Evolutionary conservation across 768 basidiomycete genomes (phyloP), one percentile per base, ranked within the genome.

Genomic region (Tremella yokohamensis): DNA sequence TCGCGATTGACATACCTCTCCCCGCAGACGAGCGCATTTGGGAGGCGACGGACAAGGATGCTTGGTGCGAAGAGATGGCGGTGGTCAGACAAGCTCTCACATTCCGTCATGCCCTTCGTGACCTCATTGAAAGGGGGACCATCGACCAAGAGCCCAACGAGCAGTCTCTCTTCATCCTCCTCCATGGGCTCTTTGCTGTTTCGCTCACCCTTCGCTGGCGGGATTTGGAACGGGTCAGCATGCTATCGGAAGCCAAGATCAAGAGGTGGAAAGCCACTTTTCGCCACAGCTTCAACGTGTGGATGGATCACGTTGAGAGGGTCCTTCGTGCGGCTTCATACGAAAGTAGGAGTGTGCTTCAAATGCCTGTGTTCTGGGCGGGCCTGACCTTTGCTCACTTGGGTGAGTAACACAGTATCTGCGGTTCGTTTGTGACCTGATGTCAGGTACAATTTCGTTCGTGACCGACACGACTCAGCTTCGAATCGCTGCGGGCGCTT

Each of bases 401-500:
- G 15, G 51, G 51, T 52, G 29, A 39, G 51, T n/a, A 3, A 18
- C 22, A 4, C n/a, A 29, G 20, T 16, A 4, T 24, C n/a, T 8
- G 3, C 20, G 7, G 6, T 50, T 22, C 49, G 26, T 16, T 6
- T 6, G n/a, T 8, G n/a, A 20, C 8, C 26, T 34, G 29, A 34
- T 11, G 8, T 12, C 38, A 52, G 51, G 51, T 13, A 52, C 51
- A 4, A 52, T 52, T 3, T 52, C 24, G 18, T 52, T 52, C 34
- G 51, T 18, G 19, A 52, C 51, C 11, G 51, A 52, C 37, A 52
- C 51, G 6, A 52, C 51, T 18, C 51, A 52, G n/a, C 51, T 52
- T 37, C 51, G 51, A 38, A 18, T 52, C 37, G 24, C 26, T 29
- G 51, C 51, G 3, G 51, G 51, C 15, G 51, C 51, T 12, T 26